Base-by-base conservation (phyloP, 192 early-diverging fungal species). In the Backusella tarrabulga region DNA sequence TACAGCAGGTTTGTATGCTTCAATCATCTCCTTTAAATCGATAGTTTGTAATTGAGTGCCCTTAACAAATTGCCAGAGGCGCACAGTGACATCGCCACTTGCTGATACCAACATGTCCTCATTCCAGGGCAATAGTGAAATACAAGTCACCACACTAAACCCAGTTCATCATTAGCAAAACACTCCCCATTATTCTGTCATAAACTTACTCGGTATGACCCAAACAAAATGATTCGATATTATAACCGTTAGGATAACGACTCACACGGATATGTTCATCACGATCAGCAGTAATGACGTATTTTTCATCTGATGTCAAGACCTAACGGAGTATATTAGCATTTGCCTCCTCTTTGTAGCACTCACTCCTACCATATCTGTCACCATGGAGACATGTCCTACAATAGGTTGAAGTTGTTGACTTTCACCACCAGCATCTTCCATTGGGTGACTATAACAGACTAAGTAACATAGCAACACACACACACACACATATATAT, bases 221-320 rank as follows among this genome's bases (percentile, higher is more conserved):
- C 19, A 99, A 84, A 54, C 95, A 94, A 81, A 93, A 99, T 4
- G 88, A 84, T 77, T 95, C 88, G 79, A 99, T 97, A 75, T 93
- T 95, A 80, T 95, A 96, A 0, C 92, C 87, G 71, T 93, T 93
- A 26, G 98, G 98, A 80, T 92, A 99, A 40, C 86, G 85, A 72
- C 94, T 96, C n/a, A 99, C 86, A 9, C 98, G 92, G 73, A 99
- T 92, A 83, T 99, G 97, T 77, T 99, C 98, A 85, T 99, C 98
- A 32, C 98, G 93, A 80, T 99, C 98, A 60, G 93, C 90, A 11
- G 98, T 97, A 50, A 99, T 84, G 35, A 99, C 78, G 50, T 86
- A 91, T 44, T 89, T 87, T 67, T 88, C 82, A 66, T 92, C 89
- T 8, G 76, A 75, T 7, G 93, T 85, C 44, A 98, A 83, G 2